Percentiles rank a stretch among this genome's conserved stretches.
Conservation (phyloP, 257 asterid genomes). For the Agastache rugosa region DNA sequence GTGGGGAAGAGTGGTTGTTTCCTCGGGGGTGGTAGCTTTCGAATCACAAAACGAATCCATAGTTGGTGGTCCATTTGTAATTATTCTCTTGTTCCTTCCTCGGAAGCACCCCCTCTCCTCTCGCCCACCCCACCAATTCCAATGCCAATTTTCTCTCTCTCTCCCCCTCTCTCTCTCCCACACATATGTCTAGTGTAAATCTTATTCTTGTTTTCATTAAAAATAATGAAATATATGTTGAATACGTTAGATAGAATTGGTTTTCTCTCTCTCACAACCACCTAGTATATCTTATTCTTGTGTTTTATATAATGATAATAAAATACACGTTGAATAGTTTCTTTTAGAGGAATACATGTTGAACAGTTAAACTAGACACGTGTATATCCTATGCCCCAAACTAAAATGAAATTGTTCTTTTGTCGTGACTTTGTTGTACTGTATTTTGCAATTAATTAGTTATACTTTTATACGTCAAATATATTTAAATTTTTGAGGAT, state of each 20-base stretch:
- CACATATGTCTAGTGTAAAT: too few species aligned
- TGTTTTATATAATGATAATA: background rate
- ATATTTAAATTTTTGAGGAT: too few species aligned
- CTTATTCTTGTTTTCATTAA: background rate
- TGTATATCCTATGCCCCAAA: too few species aligned
- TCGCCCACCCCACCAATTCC: background rate
- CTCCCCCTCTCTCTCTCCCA: background rate
- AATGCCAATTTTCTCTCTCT: too few species aligned
- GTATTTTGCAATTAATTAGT: too few species aligned
- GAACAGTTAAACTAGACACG: too few species aligned
- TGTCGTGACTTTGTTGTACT: too few species aligned
- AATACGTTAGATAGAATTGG: too few species aligned
- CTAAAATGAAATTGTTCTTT: too few species aligned
- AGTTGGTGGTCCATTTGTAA: constrained; percentile 43
- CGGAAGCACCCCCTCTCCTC: constrained; percentile 38
- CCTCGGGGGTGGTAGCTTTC: constrained; percentile 61
- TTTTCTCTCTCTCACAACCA: background rate
- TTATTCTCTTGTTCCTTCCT: constrained; percentile 48
- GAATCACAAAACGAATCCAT: constrained; percentile 40
- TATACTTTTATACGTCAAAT: too few species aligned
- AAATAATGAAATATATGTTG: background rate
- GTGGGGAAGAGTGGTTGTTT: constrained; percentile 41
- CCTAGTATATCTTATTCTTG: background rate
- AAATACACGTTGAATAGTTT: background rate
- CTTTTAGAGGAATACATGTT: too few species aligned